These are phyloP conservation scores for Plantago major DNA, from an alignment of 257 asterid genomes.

Conservation along the genomic window DNA sequence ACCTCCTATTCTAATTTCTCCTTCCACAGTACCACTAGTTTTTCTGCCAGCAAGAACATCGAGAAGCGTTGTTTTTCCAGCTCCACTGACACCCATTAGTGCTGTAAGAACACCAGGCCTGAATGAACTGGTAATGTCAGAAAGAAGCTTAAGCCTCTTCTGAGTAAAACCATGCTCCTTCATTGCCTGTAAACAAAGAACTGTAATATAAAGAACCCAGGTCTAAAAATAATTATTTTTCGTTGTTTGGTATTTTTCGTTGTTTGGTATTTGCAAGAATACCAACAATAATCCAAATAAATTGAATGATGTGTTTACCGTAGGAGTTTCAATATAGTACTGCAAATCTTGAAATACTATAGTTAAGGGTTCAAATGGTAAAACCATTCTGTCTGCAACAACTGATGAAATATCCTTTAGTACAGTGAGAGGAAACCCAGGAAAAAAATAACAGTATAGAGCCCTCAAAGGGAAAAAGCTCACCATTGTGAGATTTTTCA, in stretches of 20 bases:
- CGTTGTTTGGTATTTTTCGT: too few species aligned
- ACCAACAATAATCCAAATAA: background rate
- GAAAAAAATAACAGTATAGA: background rate
- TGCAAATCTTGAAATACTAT: slow-evolving; percentile 48
- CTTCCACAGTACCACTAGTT: slow-evolving; percentile 45
- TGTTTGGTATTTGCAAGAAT: background rate
- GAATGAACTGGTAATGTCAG: slow-evolving; percentile 40
- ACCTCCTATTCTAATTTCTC: slow-evolving; percentile 48
- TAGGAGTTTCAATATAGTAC: slow-evolving; percentile 48
- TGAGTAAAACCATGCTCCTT: slow-evolving; percentile 37
- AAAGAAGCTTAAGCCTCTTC: slow-evolving; percentile 38
- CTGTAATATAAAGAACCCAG: background rate
- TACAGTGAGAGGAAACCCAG: slow-evolving; percentile 14
- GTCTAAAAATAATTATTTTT: too few species aligned
- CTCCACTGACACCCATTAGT: slow-evolving; percentile 67
- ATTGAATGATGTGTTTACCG: slow-evolving; percentile 25
- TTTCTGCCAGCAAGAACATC: slow-evolving; percentile 59
- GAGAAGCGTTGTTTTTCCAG: slow-evolving; percentile 58
- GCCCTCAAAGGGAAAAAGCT: background rate
- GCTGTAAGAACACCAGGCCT: slow-evolving; percentile 55
- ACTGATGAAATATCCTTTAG: background rate
- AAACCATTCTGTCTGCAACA: slow-evolving; percentile 31
- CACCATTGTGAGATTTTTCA: slow-evolving; percentile 29
- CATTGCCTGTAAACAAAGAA: slow-evolving; percentile 33
- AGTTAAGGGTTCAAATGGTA: slow-evolving; percentile 46